A percentile compares a stretch with the other conserved stretches of the same genome.
Conservation (phyloP, 169 alveolate genomes). For the Toxoplasma gondii region DNA sequence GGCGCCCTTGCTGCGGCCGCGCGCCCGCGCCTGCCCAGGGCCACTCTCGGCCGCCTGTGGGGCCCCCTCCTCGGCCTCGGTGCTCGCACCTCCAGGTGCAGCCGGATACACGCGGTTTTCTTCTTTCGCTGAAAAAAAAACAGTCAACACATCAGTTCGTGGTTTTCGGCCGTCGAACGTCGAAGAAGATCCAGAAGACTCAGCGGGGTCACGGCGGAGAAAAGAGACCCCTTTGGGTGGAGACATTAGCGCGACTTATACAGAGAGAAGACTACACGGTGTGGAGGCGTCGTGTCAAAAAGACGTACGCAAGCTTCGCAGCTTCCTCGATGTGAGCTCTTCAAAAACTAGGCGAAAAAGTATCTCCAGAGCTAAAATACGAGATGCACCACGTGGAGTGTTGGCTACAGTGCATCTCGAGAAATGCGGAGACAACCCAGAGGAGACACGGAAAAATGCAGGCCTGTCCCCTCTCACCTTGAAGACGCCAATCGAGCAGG, state of each 20-base stretch:
- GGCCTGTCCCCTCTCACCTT: neutral
- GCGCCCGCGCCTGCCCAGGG: neutral
- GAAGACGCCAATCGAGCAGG: slow-evolving; percentile 5
- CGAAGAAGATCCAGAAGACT: neutral
- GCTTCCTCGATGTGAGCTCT: too few species aligned
- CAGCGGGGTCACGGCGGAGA: neutral
- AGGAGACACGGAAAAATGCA: too few species aligned
- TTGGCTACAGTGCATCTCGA: too few species aligned
- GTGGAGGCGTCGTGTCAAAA: too few species aligned
- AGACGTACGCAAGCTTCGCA: too few species aligned
- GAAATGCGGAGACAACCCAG: too few species aligned
- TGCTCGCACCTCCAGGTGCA: neutral
- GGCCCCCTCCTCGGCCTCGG: neutral
- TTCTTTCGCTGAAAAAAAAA: neutral
- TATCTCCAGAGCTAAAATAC: too few species aligned
- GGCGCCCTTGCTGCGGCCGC: neutral
- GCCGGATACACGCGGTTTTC: neutral
- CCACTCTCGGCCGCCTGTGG: neutral
- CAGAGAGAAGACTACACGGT: too few species aligned
- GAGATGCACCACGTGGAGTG: too few species aligned
- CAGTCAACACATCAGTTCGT: neutral
- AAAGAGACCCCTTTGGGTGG: neutral
- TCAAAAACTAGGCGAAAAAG: too few species aligned
- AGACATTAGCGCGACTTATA: too few species aligned
- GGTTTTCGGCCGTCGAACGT: too few species aligned